Base-by-base conservation (phyloP, 768 basidiomycete species). In the Amanita pseudoporphyria region DNA sequence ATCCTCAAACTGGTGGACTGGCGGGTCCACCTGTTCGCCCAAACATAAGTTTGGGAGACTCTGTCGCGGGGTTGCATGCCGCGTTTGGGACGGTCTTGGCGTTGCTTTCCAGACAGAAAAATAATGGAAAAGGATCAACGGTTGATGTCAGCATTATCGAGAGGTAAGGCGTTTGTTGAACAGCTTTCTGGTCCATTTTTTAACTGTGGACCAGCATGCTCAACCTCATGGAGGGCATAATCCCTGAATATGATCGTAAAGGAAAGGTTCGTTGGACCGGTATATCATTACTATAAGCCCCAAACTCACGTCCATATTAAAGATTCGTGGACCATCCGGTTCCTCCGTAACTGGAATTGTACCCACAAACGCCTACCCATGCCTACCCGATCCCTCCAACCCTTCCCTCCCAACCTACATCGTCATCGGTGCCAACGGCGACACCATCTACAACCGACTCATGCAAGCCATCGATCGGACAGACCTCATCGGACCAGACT, bases 131-230 rank as follows among this genome's bases (percentile, higher is more conserved):
- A 5, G 71, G 83, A 3, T 72, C 71, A 45, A 80, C 73, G 0
- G 82, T 86, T n/a, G 84, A 86, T 58, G 83, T 85, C 18, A 84
- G 83, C 62, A 85, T 86, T 22, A 68, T 83, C 53, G 82, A 85
- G 58, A 84, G 83, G 83, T 74, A 39, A 3, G 47, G n/a, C 22
- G 24, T n/a, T n/a, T 16, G 42, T 38, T 57, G 22, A 9, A 39
- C 38, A 19, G 12, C 9, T 19, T 18, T 5, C 26, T 24, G 19
- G 24, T 21, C 3, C 13, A 33, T 3, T 6, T 3, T 33, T 37
- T 18, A 26, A 13, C n/a, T 22, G 9, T 22, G 9, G n/a, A 16
- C 10, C 16, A 85, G 82, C 57, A 84, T 85, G 82, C 63, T 85
- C 3, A 86, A 84, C 57, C 63, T 84, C 42, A 86, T 84, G 84